Evolutionary conservation across 257 asterid species (phyloP).

Genomic region (Fraxinus pennsylvanica): DNA sequence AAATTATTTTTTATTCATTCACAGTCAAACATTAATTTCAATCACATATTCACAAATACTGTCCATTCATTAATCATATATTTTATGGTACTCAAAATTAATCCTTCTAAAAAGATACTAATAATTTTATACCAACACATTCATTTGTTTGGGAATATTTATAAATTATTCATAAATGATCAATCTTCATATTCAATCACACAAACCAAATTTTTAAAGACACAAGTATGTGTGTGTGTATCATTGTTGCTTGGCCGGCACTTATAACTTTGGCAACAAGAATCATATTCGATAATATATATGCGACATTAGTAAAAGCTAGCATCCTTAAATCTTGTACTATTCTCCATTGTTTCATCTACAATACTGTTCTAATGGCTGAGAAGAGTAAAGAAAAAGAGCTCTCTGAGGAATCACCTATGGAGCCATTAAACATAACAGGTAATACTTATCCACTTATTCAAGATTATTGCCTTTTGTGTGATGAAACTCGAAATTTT

Average conservation of each 20-base stretch:
- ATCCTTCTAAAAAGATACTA: too few species aligned
- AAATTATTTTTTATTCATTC: too few species aligned
- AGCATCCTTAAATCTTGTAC: conserved; percentile 4
- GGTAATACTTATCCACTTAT: background rate
- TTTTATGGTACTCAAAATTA: too few species aligned
- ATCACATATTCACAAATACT: too few species aligned
- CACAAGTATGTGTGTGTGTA: background rate
- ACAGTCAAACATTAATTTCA: too few species aligned
- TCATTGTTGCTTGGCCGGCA: background rate
- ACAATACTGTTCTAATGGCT: conserved; percentile 24
- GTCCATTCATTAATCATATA: too few species aligned
- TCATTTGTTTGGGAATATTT: too few species aligned
- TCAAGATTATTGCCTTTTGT: background rate
- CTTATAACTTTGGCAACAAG: background rate
- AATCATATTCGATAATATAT: background rate
- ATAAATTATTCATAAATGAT: too few species aligned
- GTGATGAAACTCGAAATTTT: background rate
- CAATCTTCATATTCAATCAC: too few species aligned
- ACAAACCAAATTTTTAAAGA: background rate
- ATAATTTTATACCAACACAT: too few species aligned
- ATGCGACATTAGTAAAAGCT: background rate
- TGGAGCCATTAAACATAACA: conserved; percentile 21
- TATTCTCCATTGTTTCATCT: background rate
- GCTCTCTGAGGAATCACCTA: conserved; percentile 8
- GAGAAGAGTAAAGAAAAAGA: conserved; percentile 30